Conservation (phyloP, 2,329 filamentous ascomycete genomes). For the Golovinomyces cichoracearum region DNA sequence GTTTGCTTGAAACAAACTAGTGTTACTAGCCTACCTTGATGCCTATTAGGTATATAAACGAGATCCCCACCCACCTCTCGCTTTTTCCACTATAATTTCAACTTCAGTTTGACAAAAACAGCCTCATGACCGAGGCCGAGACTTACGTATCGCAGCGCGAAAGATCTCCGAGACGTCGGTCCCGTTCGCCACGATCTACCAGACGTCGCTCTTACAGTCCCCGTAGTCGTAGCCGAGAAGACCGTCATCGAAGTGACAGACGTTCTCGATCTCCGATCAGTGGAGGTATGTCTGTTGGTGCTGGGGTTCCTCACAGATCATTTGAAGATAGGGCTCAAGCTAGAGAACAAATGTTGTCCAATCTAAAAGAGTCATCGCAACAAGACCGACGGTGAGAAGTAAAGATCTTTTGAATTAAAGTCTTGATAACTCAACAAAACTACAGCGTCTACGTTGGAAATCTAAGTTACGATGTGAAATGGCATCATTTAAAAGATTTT, state of each 20-base stretch:
- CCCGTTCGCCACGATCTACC: conserved; percentile 51
- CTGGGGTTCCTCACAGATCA: conserved; percentile 39
- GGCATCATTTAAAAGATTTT: conserved; percentile 99
- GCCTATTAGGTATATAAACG: background rate
- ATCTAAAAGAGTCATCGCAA: conserved; percentile 77
- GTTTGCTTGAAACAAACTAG: background rate
- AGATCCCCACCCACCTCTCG: background rate
- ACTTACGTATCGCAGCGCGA: conserved; percentile 37
- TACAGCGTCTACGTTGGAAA: conserved; percentile 79
- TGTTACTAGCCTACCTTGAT: background rate
- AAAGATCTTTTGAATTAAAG: background rate
- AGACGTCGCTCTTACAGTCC: conserved; percentile 56
- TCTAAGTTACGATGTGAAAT: conserved; percentile 97
- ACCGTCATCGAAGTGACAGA: conserved; percentile 48
- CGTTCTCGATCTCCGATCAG: conserved; percentile 59
- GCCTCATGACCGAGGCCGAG: conserved; percentile 12
- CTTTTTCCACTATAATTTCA: background rate
- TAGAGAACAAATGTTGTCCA: conserved; percentile 91
- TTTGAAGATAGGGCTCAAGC: conserved; percentile 62
- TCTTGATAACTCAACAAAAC: conserved; percentile 2
- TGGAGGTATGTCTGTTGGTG: conserved; percentile 10
- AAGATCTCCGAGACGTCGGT: conserved; percentile 54
- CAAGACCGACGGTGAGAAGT: conserved; percentile 53
- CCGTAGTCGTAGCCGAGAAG: conserved; percentile 51
- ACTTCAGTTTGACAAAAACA: background rate